Percentiles rank a stretch among this genome's conserved stretches.
These are phyloP conservation scores for Skeletonema tropicum DNA, from an alignment of 108 stramenopile genomes.

Conservation along the genomic window DNA sequence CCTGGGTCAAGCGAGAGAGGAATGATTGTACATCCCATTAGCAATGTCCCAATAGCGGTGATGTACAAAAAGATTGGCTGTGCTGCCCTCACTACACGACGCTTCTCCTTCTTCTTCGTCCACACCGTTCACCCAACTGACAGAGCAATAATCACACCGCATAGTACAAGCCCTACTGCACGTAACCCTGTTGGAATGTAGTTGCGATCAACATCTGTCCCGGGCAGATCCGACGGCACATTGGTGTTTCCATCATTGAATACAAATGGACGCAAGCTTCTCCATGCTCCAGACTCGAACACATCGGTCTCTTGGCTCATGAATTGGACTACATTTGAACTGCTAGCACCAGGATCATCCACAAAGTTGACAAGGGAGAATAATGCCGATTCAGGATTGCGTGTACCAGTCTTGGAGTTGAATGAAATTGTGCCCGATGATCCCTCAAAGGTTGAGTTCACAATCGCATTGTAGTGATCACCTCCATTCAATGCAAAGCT, in stretches of 20 bases:
- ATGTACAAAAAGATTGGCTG: constrained; percentile 63
- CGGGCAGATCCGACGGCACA: too few species aligned
- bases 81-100: too few species aligned
- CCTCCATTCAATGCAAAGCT: constrained; percentile 35
- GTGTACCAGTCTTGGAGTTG: constrained; percentile 44
- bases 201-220: too few species aligned
- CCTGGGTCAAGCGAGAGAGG: constrained; percentile 33
- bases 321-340: constrained; percentile 11
- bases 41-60: constrained; percentile 37
- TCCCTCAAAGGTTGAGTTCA: constrained; percentile 46
- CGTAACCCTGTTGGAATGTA: too few species aligned
- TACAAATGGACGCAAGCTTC: constrained; percentile 19
- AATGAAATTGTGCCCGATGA: constrained; percentile 44
- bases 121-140: too few species aligned
- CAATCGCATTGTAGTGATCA: constrained; percentile 40
- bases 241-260: constrained; percentile 54
- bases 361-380: constrained; percentile 50
- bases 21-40: constrained; percentile 47
- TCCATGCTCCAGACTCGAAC: constrained; percentile 44
- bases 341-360: constrained; percentile 8
- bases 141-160: too few species aligned
- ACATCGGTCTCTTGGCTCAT: constrained; percentile 30
- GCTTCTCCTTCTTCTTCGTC: too few species aligned
- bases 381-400: constrained; percentile 35
- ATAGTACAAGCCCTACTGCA: too few species aligned